Conservation (phyloP, 2,329 filamentous ascomycete species). For the Colletotrichum tropicicola region DNA sequence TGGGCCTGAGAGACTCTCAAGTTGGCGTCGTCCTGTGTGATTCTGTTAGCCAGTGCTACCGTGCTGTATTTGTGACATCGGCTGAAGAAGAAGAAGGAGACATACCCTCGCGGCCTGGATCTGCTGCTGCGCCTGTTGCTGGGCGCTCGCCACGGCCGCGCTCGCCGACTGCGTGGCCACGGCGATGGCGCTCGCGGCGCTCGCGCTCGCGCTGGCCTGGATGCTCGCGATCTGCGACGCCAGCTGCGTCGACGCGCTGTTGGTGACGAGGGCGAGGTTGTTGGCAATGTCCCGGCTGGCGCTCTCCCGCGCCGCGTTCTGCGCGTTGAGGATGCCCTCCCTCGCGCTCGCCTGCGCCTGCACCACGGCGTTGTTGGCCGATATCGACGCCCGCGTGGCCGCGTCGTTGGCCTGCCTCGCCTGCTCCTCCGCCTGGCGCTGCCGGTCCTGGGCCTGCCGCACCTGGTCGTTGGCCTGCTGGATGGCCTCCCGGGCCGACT, state of each 20-base stretch:
- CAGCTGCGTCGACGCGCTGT: slow-evolving; percentile 39
- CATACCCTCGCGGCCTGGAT: slow-evolving; percentile 19
- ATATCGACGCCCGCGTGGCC: slow-evolving; percentile 37
- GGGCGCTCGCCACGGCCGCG: slow-evolving; percentile 31
- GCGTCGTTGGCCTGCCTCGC: slow-evolving; percentile 33
- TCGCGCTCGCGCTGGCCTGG: slow-evolving; percentile 28
- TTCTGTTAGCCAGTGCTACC: neutral
- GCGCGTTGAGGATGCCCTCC: slow-evolving; percentile 29
- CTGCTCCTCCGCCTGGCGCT: slow-evolving; percentile 31
- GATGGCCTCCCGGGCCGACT: slow-evolving; percentile 34
- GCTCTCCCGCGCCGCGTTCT: slow-evolving; percentile 34
- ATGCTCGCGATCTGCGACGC: slow-evolving; percentile 39
- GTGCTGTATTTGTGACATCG: neutral
- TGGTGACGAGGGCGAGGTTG: slow-evolving; percentile 35
- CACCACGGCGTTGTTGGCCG: slow-evolving; percentile 27
- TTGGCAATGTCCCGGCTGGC: slow-evolving; percentile 30
- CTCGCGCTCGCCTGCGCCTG: slow-evolving; percentile 32
- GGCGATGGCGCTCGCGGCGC: slow-evolving; percentile 37
- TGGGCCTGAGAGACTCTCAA: slow-evolving; percentile 43
- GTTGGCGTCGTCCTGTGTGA: slow-evolving; percentile 37
- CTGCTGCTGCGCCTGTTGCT: slow-evolving; percentile 24
- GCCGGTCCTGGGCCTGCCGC: slow-evolving; percentile 35
- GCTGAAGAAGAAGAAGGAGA: neutral
- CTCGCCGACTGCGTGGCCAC: slow-evolving; percentile 36
- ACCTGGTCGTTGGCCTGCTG: slow-evolving; percentile 34